Conservation (phyloP, 2,329 filamentous ascomycete species). For the Fusarium sublunatum region DNA sequence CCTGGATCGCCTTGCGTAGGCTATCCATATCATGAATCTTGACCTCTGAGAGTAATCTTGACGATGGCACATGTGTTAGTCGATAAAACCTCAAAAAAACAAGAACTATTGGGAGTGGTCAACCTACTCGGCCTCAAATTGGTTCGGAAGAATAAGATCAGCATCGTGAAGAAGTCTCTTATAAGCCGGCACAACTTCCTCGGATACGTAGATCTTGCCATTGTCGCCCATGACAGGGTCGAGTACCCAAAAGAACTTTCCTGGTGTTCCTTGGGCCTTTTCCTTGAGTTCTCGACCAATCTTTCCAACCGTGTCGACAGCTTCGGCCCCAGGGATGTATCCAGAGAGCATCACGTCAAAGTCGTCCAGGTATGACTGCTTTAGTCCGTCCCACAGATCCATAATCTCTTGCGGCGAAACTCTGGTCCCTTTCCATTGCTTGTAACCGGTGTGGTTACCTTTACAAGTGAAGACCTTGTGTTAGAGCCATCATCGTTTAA, state of each 20-base stretch:
- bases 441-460: constrained; percentile 97
- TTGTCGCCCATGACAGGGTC: constrained; percentile 99
- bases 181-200: constrained; percentile 92
- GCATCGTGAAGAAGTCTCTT: constrained; percentile 81
- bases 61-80: constrained; percentile 6
- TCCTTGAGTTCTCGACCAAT: constrained; percentile 85
- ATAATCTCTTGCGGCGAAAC: constrained; percentile 84
- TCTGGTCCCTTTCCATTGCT: constrained; percentile 85
- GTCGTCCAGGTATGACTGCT: constrained; percentile 83
- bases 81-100: neutral
- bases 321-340: constrained; percentile 89
- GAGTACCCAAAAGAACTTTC: constrained; percentile 94
- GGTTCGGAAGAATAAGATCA: constrained; percentile 93
- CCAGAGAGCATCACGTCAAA: constrained; percentile 96
- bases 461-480: constrained; percentile 14
- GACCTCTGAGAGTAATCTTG: constrained; percentile 83
- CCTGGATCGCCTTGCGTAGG: constrained; percentile 78
- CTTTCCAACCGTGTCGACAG: constrained; percentile 83
- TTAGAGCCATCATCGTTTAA: constrained; percentile 16
- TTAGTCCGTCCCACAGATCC: constrained; percentile 85
- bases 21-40: constrained; percentile 81
- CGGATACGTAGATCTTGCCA: constrained; percentile 87
- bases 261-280: constrained; percentile 70
- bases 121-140: constrained; percentile 93
- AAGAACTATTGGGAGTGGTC: neutral